Conservation (phyloP, 2,329 filamentous ascomycete genomes). For the Exophiala spinifera region DNA sequence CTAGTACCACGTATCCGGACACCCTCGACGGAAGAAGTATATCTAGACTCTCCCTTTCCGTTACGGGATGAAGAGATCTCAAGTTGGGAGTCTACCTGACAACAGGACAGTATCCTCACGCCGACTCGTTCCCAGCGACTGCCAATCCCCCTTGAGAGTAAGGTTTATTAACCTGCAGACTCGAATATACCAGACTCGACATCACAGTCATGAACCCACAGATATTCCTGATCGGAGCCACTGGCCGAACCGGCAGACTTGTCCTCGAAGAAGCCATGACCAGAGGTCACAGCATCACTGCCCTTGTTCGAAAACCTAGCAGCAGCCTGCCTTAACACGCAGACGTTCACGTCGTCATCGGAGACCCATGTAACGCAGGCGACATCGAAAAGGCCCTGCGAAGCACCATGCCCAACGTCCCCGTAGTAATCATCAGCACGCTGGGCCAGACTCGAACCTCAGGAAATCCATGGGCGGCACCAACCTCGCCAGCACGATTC, state of each 20-base stretch:
- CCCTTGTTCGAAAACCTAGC: slow-evolving; percentile 38
- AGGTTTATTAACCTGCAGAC: background rate
- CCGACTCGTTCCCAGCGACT: too few species aligned
- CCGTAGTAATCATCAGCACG: slow-evolving; percentile 47
- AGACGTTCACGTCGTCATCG: slow-evolving; percentile 25
- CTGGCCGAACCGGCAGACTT: slow-evolving; percentile 44
- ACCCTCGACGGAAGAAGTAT: too few species aligned
- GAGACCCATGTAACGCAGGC: slow-evolving; percentile 26
- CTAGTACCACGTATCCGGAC: too few species aligned
- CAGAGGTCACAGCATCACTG: slow-evolving; percentile 40
- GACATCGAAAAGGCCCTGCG: slow-evolving; percentile 26
- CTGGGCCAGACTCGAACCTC: slow-evolving; percentile 47
- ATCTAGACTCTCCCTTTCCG: too few species aligned
- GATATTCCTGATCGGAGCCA: slow-evolving; percentile 45
- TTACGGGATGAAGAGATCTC: too few species aligned
- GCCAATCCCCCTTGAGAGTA: too few species aligned
- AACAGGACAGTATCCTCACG: too few species aligned
- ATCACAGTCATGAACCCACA: slow-evolving; percentile 7
- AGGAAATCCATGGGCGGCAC: slow-evolving; percentile 49
- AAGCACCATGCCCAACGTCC: background rate
- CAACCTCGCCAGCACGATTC: slow-evolving; percentile 44
- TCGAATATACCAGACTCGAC: background rate
- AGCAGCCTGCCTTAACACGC: slow-evolving; percentile 27
- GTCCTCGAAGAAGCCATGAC: slow-evolving; percentile 41
- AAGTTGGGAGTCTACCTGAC: too few species aligned